Percentiles rank a stretch among this genome's conserved stretches.
Conservation (phyloP, 345 rosid genomes). For the Adansonia digitata region DNA sequence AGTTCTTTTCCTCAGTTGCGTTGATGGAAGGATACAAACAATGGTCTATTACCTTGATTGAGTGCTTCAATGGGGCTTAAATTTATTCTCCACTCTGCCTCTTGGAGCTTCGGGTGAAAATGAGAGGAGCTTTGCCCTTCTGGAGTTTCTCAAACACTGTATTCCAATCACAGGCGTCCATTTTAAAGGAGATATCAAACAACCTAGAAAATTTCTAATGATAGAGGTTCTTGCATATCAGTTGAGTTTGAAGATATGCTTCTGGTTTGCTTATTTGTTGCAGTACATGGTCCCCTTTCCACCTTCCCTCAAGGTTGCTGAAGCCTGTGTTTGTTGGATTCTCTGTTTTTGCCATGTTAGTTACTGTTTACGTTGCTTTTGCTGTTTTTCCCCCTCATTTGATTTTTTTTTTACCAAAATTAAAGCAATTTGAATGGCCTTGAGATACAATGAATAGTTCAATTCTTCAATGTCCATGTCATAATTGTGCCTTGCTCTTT, state of each 20-base stretch:
- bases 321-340: not conserved
- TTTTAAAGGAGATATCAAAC: too few species aligned
- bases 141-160: not conserved
- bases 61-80: not conserved
- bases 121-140: not conserved
- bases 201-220: too few species aligned
- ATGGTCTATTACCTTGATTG: not conserved
- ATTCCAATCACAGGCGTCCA: too few species aligned
- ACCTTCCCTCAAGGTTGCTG: not conserved
- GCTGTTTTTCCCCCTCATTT: too few species aligned
- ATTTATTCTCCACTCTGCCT: too few species aligned
- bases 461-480: not conserved
- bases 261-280: not conserved
- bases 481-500: not conserved
- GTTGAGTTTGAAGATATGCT: not conserved
- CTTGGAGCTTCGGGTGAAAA: too few species aligned
- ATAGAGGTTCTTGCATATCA: too few species aligned
- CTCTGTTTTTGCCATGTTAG: not conserved
- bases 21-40: slow-evolving; percentile 4
- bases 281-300: not conserved
- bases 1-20: too few species aligned
- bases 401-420: too few species aligned
- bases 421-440: not conserved
- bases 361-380: not conserved
- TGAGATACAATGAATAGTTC: not conserved